Evolutionary conservation across 768 basidiomycete genomes (phyloP).

Genomic region (Lentinula aciculospora): DNA sequence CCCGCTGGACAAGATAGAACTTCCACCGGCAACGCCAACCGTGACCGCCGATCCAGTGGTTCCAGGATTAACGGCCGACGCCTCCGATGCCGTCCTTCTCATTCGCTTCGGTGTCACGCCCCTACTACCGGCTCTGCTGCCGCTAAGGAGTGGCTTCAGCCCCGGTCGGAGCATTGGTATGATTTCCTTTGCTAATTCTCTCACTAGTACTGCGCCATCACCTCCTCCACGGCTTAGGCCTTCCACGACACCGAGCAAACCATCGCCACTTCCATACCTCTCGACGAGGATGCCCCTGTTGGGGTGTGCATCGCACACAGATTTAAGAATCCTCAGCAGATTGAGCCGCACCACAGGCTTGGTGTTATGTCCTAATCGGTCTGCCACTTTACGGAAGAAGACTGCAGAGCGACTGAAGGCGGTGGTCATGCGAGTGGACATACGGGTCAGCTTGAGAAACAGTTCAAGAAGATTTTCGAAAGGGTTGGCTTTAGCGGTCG

Average conservation of each 20-base stretch:
- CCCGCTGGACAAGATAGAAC: background rate
- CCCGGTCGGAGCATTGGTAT: constrained; percentile 72
- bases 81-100: constrained; percentile 69
- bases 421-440: constrained; percentile 70
- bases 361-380: constrained; percentile 58
- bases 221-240: constrained; percentile 61
- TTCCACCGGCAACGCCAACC: background rate
- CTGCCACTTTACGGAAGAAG: constrained; percentile 86
- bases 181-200: constrained; percentile 85
- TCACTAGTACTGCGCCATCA: constrained; percentile 87
- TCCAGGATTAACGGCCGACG: constrained; percentile 23
- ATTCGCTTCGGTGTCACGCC: constrained; percentile 57
- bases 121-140: constrained; percentile 16
- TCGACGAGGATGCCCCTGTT: constrained; percentile 80
- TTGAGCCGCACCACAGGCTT: constrained; percentile 91
- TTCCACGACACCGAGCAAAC: constrained; percentile 71
- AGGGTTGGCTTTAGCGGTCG: constrained; percentile 78
- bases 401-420: constrained; percentile 70
- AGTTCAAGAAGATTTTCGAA: constrained; percentile 93
- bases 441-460: constrained; percentile 84
- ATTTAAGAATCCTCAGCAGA: constrained; percentile 76
- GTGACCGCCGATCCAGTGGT: background rate
- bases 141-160: constrained; percentile 44
- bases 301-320: constrained; percentile 87
- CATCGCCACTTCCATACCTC: constrained; percentile 46